Evolutionary conservation across 2,329 filamentous ascomycete species (phyloP), one percentile per base, ranked within the genome.

Genomic region (Alternaria triticina): DNA sequence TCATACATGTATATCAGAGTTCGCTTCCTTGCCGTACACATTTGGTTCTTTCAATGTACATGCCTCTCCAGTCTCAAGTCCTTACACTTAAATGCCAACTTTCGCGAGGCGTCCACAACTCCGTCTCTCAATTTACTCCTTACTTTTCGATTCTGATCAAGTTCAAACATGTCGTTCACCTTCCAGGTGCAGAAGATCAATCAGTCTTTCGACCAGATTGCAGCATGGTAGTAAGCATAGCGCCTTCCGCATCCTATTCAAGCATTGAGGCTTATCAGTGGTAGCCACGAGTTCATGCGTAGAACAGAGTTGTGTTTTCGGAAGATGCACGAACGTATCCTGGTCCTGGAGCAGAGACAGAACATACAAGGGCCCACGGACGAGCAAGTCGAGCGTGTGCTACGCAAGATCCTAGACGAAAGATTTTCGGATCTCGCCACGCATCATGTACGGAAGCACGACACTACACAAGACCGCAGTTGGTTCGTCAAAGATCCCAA

Each of bases 391-490:
- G 77, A 79, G 58, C 72, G 76, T 49, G 68, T 77, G 3, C 67
- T 78, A n/a, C 74, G 76, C 36, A 79, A 77, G 63, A 78, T 79
- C 33, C 61, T 79, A 17, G 73, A 75, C 17, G 76, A 79, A 52
- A 69, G 65, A 8, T 78, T 78, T 45, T 65, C 67, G 17, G 59
- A 74, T 25, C 55, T 61, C 3, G 61, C 44, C 3, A 43, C 60
- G 9, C 67, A 65, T 20, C 70, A 33, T 33, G 33, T 49, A 6
- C 62, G 59, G 36, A 62, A 60, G 55, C 45, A 61, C 15, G 50
- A 59, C 40, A 52, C 50, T 20, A 58, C 57, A 40, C 72, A 70
- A 51, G 61, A 72, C 33, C 61, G 49, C 15, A 51, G 67, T 12
- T 67, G 61, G 62, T 73, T 73, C 49, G 66, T 76, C 5, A 62